Evolutionary conservation across 306 rosid genomes (phyloP), one percentile per base, ranked within the genome.

Genomic region (Datisca glomerata): DNA sequence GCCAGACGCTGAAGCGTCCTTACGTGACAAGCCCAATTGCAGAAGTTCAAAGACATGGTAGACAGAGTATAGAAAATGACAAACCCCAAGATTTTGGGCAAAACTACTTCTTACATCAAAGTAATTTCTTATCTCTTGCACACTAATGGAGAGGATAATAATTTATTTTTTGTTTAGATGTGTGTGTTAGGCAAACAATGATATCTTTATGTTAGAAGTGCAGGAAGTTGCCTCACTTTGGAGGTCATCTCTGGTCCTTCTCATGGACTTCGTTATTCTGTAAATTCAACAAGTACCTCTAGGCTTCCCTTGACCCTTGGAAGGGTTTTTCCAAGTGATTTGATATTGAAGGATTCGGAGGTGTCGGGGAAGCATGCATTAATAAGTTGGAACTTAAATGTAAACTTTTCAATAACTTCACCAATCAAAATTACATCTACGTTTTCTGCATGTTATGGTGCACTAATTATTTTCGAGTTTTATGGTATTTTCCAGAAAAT

Each of bases 171-270:
- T 60, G 38, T 38, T 49, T 42, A 35, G 60, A 51, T 42, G 36
- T 23, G 43, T 66, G 49, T 52, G 66, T 57, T 59, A 71, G 71
- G 49, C 78, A 43, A 44, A 78, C 52, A 60, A 64, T 77, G 74
- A 73, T 76, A 68, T 72, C 60, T 52, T 55, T 70, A 55, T 66
- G 68, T 80, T 84, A 80, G 91, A 80, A 62, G 53, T 84, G 93
- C 98, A 91, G 96, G 94, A 70, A 80, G 93, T 54, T 76, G 67
- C 68, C 93, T 91, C 57, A 69, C 75, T 50, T 60, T 91, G 81
- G 98, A 91, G 83, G 87, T 84, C 40, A 54, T 79, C 71, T 68
- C 72, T 29, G 96, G 98, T 63, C 96, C 98, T 68, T 80, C 96
- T 41, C 21, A 41, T 7, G 96, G 98, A 49, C 40, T 40, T 36